phyloP scores from a whole-genome alignment of 257 asterid species.

The Catharanthus roseus region DNA sequence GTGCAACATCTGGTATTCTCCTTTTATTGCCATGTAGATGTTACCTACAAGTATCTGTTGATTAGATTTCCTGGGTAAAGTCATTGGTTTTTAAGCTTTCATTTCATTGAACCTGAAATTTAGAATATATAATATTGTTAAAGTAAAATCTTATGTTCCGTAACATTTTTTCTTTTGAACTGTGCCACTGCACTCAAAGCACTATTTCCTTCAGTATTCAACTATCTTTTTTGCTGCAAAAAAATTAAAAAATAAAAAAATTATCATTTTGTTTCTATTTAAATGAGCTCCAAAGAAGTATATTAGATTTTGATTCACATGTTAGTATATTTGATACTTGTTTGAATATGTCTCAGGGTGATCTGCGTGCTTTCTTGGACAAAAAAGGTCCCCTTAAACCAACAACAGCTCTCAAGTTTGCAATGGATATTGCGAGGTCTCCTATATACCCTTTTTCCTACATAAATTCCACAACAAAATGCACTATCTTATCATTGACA shows the following conservation, averaged over 20 bases:
- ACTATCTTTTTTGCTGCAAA: background rate
- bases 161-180: background rate
- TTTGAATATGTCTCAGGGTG: constrained; percentile 48
- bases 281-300: background rate
- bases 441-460: constrained; percentile 1
- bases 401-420: constrained; percentile 78
- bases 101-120: background rate
- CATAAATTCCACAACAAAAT: background rate
- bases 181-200: background rate
- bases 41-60: background rate
- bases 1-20: background rate
- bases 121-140: background rate
- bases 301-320: background rate
- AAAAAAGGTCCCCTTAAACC: constrained; percentile 74
- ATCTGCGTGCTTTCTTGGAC: constrained; percentile 63
- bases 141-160: background rate
- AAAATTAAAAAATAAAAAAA: too few species aligned
- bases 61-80: background rate
- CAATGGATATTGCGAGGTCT: constrained; percentile 95
- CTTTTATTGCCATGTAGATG: background rate
- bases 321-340: background rate
- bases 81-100: background rate
- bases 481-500: background rate
- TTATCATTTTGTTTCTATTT: background rate
- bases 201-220: background rate